Percentiles rank a stretch among this genome's conserved stretches.
phyloP scores from a whole-genome alignment of 2,329 filamentous ascomycete genomes.

The Periconia digitata region DNA sequence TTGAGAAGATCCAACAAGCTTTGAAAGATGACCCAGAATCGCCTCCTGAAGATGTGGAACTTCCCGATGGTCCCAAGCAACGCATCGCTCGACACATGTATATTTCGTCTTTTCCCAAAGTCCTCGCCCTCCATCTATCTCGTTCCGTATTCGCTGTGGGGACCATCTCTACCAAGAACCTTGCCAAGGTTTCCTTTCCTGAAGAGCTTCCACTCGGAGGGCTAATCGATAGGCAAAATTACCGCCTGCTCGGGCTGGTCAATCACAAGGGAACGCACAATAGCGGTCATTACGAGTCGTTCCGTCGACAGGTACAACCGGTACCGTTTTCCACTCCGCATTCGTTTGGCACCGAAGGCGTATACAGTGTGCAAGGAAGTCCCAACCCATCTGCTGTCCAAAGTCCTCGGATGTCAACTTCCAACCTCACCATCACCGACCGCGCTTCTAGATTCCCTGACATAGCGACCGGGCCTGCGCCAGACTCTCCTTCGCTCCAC shows the following conservation, averaged over 20 bases:
- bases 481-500: slow-evolving; percentile 33
- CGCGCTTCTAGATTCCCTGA: slow-evolving; percentile 21
- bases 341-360: slow-evolving; percentile 72
- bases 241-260: slow-evolving; percentile 82
- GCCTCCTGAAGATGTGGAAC: slow-evolving; percentile 67
- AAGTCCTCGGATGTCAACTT: slow-evolving; percentile 49
- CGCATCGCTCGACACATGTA: slow-evolving; percentile 85
- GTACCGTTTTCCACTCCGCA: slow-evolving; percentile 81
- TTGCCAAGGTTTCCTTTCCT: slow-evolving; percentile 89
- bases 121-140: slow-evolving; percentile 89
- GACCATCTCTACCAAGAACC: slow-evolving; percentile 83
- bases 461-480: slow-evolving; percentile 20
- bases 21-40: slow-evolving; percentile 82
- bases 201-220: slow-evolving; percentile 83
- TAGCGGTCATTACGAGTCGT: slow-evolving; percentile 96
- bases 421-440: slow-evolving; percentile 28
- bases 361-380: slow-evolving; percentile 66
- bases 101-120: slow-evolving; percentile 83
- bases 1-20: slow-evolving; percentile 67
- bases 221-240: slow-evolving; percentile 74
- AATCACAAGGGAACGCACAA: slow-evolving; percentile 95
- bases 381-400: slow-evolving; percentile 49
- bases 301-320: slow-evolving; percentile 79
- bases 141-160: slow-evolving; percentile 85
- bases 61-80: slow-evolving; percentile 79